Evolutionary conservation across 371 early-diverging fungal species (phyloP), one percentile per base, ranked within the genome.

Genomic region (Mucor irregularis): DNA sequence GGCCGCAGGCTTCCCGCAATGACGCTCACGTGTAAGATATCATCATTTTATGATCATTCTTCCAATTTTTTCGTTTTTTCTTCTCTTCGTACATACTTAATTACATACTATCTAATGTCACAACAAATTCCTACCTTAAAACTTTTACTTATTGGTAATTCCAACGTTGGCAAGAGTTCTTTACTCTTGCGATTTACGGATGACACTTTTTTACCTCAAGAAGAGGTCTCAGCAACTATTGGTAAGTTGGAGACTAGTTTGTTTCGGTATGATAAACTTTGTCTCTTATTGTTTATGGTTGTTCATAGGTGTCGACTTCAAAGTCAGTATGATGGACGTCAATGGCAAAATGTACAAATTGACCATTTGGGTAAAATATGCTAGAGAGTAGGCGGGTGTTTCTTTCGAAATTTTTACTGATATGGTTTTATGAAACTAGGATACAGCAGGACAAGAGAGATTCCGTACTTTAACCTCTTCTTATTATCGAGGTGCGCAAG

Each of bases 361-460:
- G 55, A 98, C 99, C 10, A 96, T 99, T 55, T 95, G 95, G 95
- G 94, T 91, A 82, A 56, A 73, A 25, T 34, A 1, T 21, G 13
- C 26, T 8, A 25, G 14, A 24, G 30, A 29, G n/a, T n/a, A n/a
- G n/a, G 19, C 22, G 13, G 34, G 24, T 24, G 6, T 22, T 19
- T 21, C 22, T 25, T 24, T 17, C 22, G 17, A 52, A 14, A 21
- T 11, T 22, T 39, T 46, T 16, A 16, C 7, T 46, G 46, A n/a
- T n/a, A n/a, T n/a, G n/a, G n/a, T n/a, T n/a, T n/a, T n/a, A n/a
- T n/a, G 2, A 25, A 25, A 28, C 44, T 84, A 98, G 99, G 99
- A 99, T 72, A 99, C 99, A 1, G 99, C 99, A 6, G 99, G 99
- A 11, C 99, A 99, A 77, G 99, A 99, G 73, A 86, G 99, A 30